Base-by-base conservation (phyloP, 306 rosid genomes). In the Fragaria nilgerrensis region DNA sequence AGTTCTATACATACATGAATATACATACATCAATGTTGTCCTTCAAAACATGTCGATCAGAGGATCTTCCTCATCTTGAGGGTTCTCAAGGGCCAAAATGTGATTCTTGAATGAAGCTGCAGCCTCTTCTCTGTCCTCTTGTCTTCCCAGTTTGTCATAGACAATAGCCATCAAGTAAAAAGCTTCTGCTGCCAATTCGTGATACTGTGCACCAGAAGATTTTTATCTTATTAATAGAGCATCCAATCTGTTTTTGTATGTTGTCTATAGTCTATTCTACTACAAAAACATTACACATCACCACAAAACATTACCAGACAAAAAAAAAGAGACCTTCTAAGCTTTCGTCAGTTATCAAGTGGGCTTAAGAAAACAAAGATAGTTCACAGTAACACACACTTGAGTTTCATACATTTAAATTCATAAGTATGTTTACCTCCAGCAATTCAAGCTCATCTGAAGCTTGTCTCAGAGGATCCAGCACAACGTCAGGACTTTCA, bases 181-280 rank as follows among this genome's bases (percentile, higher is more conserved):
- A 45, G 97, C 97, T 85, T 95, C 98, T 12, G 98, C 98, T 0
- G 96, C 96, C 91, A 90, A 43, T 86, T 92, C 97, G 48, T 92
- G 97, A 85, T 87, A 92, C 97, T 95, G 91, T 8, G 22, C 68
- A 83, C 56, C 81, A 77, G 45, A 56, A 68, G 45, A 72, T 72
- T 56, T 56, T 58, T 62, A 65, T 52, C 39, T 36, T 20, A 44
- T 1, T 43, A 44, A 2, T 3, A 55, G 48, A 47, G 19, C 23
- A 47, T 49, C 65, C 36, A 25, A 25, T 12, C 65, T 58, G 25
- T 0, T 58, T 23, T 23, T 53, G 1, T 58, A 58, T 1, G 32
- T 58, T 23, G 32, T 58, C 7, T 23, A 20, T 20, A 53, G 61
- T 53, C 61, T 53, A 53, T 20, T 2, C 23, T 19, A 53, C 25